Evolutionary conservation across 208 protist species (phyloP).

Genomic region (Trypanosoma mega): DNA sequence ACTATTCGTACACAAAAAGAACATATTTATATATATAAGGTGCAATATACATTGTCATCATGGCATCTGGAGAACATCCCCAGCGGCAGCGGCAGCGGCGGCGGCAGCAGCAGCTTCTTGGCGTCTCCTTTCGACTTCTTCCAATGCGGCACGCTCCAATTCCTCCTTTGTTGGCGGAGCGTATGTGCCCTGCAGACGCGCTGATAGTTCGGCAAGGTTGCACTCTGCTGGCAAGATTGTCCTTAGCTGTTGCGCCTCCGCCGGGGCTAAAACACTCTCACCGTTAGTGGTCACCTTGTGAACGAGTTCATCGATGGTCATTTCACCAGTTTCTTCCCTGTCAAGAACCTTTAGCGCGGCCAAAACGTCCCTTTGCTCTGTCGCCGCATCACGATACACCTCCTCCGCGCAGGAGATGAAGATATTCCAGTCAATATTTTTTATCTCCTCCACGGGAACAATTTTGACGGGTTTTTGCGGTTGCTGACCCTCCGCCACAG

Average conservation of each 20-base stretch:
- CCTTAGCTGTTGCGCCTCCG: conserved; percentile 70
- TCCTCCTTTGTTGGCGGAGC: conserved; percentile 74
- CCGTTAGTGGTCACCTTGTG: conserved; percentile 76
- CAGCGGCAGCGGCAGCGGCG: conserved; percentile 11
- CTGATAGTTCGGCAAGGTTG: conserved; percentile 63
- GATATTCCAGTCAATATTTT: conserved; percentile 93
- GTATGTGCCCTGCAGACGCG: conserved; percentile 85
- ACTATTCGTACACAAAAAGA: too few species aligned
- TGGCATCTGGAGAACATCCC: too few species aligned
- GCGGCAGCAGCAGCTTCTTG: conserved; percentile 51
- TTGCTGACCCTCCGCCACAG: conserved; percentile 31
- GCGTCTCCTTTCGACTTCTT: conserved; percentile 41
- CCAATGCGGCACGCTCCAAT: conserved; percentile 41
- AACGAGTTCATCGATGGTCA: conserved; percentile 55
- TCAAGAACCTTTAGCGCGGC: conserved; percentile 64
- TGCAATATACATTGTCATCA: not conserved
- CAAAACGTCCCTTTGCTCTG: conserved; percentile 64
- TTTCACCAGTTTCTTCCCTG: conserved; percentile 22
- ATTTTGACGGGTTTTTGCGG: conserved; percentile 43
- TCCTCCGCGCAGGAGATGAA: conserved; percentile 86
- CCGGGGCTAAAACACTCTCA: conserved; percentile 76
- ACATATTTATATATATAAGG: conserved; percentile 32
- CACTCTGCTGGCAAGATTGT: conserved; percentile 43
- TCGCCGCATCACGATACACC: conserved; percentile 71
- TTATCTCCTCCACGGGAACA: conserved; percentile 84